Percentiles rank a stretch among this genome's conserved stretches.
phyloP scores from a whole-genome alignment of 306 rosid species.

The Prunus davidiana region DNA sequence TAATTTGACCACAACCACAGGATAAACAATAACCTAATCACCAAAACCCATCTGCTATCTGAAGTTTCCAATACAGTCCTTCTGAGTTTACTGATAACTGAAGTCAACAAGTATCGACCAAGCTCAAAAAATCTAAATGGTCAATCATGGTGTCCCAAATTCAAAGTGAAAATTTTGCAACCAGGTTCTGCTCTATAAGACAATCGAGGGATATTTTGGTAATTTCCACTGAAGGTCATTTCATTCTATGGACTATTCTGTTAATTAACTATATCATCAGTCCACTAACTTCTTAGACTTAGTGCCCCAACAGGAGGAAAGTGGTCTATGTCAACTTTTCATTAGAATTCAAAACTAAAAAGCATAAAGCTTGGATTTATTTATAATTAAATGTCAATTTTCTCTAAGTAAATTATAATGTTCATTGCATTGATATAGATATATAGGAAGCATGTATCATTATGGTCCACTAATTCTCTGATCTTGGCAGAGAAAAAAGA shows the following conservation, averaged over 20 bases:
- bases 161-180: background rate
- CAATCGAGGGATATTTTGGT: constrained; percentile 35
- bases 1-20: constrained; percentile 8
- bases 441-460: constrained; percentile 32
- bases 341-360: constrained; percentile 34
- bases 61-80: constrained; percentile 38
- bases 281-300: constrained; percentile 60
- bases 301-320: constrained; percentile 81
- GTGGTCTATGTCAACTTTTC: constrained; percentile 56
- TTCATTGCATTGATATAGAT: constrained; percentile 18
- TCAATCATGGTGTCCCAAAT: background rate
- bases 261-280: constrained; percentile 22
- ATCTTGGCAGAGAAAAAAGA: constrained; percentile 24
- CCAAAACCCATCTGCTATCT: constrained; percentile 33
- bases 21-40: constrained; percentile 32
- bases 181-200: background rate
- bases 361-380: constrained; percentile 18
- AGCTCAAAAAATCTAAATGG: background rate
- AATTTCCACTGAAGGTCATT: constrained; percentile 44
- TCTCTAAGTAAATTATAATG: constrained; percentile 20
- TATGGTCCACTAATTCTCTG: constrained; percentile 24
- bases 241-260: constrained; percentile 23
- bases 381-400: constrained; percentile 37
- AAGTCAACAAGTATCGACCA: background rate
- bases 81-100: background rate